Percentiles rank a stretch among this genome's conserved stretches.
These are phyloP conservation scores for Botryosphaeria dothidea DNA, from an alignment of 2,329 filamentous ascomycete genomes.

Conservation along the genomic window DNA sequence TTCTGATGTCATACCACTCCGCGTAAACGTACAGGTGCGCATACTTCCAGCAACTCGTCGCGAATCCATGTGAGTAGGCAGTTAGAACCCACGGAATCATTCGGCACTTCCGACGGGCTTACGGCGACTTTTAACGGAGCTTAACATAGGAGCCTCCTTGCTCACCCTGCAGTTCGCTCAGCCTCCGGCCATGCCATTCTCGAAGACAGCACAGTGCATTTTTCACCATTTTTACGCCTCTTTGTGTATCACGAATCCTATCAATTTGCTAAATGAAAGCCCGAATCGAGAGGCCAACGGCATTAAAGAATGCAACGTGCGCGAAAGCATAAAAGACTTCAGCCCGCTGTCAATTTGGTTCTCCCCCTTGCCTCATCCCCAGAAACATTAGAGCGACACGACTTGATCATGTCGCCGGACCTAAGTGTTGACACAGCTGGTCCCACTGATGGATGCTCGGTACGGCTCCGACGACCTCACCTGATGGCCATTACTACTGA, in stretches of 20 bases:
- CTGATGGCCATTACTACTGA: background rate
- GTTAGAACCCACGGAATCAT: too few relatives aligned
- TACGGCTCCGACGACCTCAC: background rate
- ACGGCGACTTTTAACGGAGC: too few relatives aligned
- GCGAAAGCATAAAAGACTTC: background rate
- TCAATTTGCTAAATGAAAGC: slow-evolving; percentile 9
- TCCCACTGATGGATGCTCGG: background rate
- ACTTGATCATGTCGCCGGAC: background rate
- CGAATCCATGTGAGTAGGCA: background rate
- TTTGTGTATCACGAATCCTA: background rate
- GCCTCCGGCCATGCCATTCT: too few relatives aligned
- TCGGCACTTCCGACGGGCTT: too few relatives aligned
- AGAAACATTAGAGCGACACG: background rate
- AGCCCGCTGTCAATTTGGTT: slow-evolving; percentile 2
- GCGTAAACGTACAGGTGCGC: background rate
- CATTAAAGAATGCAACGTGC: background rate
- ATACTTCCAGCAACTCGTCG: background rate
- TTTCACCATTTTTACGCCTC: background rate
- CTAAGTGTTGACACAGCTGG: background rate
- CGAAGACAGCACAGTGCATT: background rate
- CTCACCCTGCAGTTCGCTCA: too few relatives aligned
- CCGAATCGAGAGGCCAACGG: background rate
- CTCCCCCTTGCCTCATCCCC: background rate
- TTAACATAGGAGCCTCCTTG: too few relatives aligned
- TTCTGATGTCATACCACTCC: slow-evolving; percentile 10